phyloP scores from a whole-genome alignment of 495 filamentous ascomycete genomes.

The Aspergillus cavernicola region DNA sequence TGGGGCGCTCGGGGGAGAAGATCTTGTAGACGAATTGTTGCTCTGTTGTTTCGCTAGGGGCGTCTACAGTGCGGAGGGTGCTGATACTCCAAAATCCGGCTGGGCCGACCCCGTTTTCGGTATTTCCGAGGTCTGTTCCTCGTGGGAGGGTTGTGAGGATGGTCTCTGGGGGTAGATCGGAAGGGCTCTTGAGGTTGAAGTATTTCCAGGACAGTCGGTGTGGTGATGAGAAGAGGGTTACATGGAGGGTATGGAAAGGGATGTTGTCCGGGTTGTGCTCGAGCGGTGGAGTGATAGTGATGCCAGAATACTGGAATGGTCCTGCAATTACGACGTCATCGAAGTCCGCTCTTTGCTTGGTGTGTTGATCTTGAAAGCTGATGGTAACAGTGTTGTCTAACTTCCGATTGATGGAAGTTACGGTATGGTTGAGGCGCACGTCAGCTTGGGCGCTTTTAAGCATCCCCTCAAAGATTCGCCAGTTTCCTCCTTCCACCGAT shows the following conservation, averaged over 20 bases:
- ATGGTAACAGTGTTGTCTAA: constrained; percentile 49
- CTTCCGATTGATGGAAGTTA: constrained; percentile 54
- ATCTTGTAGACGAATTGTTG: constrained; percentile 91
- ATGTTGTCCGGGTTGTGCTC: constrained; percentile 62
- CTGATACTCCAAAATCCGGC: constrained; percentile 87
- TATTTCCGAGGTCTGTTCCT: constrained; percentile 45
- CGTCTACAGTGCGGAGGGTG: constrained; percentile 58
- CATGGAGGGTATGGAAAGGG: constrained; percentile 78
- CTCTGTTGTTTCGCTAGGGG: constrained; percentile 25
- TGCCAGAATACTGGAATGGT: constrained; percentile 71
- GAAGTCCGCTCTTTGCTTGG: constrained; percentile 63
- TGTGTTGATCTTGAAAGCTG: constrained; percentile 32
- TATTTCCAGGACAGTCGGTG: constrained; percentile 60
- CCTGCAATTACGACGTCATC: constrained; percentile 78
- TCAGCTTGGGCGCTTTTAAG: constrained; percentile 57
- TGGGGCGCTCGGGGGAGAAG: constrained; percentile 73
- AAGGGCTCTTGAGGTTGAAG: constrained; percentile 61
- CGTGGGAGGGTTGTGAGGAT: constrained; percentile 81
- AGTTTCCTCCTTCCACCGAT: constrained; percentile 81
- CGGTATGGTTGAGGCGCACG: constrained; percentile 65
- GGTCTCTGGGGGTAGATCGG: constrained; percentile 56
- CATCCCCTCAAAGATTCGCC: constrained; percentile 89
- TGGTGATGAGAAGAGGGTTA: constrained; percentile 83
- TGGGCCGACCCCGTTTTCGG: constrained; percentile 57
- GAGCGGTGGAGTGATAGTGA: constrained; percentile 51